Evolutionary conservation across 2,329 filamentous ascomycete genomes (phyloP).

Genomic region (Paecilomyces niveus): DNA sequence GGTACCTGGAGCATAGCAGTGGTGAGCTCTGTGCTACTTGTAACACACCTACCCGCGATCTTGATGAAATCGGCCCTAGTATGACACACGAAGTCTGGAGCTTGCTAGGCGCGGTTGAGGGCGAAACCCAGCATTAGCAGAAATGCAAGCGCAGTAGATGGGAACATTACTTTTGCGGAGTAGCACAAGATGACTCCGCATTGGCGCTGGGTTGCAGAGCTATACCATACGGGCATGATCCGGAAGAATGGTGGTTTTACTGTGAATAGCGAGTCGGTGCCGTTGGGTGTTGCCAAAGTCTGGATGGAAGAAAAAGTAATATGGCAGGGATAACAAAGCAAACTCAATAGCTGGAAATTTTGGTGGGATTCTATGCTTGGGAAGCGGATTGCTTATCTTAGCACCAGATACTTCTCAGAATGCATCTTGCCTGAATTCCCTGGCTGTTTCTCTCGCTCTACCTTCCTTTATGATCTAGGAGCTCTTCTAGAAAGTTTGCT

Average conservation of each 20-base stretch:
- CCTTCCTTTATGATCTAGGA: no score
- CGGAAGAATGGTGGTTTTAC: constrained; percentile 33
- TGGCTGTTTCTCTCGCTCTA: no score
- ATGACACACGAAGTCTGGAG: constrained; percentile 20
- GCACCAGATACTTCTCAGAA: no score
- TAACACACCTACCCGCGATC: constrained; percentile 21
- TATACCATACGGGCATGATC: constrained; percentile 36
- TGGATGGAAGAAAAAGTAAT: constrained; percentile 33
- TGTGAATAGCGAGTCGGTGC: constrained; percentile 34
- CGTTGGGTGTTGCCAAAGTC: constrained; percentile 37
- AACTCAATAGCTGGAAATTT: no score
- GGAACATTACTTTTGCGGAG: constrained; percentile 12
- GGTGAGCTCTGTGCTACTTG: constrained; percentile 23
- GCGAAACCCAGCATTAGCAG: constrained; percentile 4
- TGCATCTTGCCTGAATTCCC: no score
- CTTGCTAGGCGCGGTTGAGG: constrained; percentile 13
- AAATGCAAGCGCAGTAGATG: not conserved
- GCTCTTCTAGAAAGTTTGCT: no score
- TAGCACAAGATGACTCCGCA: constrained; percentile 34
- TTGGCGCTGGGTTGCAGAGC: constrained; percentile 36
- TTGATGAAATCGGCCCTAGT: constrained; percentile 22
- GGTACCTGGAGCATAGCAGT: constrained; percentile 28
- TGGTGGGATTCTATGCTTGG: no score
- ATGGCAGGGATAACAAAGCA: constrained; percentile 29
- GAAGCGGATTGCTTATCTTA: no score